phyloP scores from a whole-genome alignment of 2,329 filamentous ascomycete genomes.

The Sclerotinia subarctica region DNA sequence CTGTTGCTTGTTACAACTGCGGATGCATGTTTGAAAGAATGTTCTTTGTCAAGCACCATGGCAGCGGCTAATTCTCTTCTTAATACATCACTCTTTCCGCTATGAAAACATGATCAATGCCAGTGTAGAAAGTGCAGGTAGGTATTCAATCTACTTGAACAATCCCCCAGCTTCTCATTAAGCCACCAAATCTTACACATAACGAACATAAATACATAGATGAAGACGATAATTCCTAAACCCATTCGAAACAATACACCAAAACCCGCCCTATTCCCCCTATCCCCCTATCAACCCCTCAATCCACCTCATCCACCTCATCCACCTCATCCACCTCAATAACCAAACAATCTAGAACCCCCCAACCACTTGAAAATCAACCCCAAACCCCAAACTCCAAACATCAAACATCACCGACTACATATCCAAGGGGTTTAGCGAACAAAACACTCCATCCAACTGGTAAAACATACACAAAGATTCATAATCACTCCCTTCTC shows the following conservation, averaged over 20 bases:
- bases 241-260: neutral
- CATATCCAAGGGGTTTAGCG: neutral
- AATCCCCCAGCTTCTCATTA: too few species aligned
- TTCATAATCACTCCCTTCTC: neutral
- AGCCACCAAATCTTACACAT: too few species aligned
- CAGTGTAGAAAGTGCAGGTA: neutral
- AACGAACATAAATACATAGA: too few species aligned
- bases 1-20: too few species aligned
- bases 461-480: neutral
- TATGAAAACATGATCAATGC: neutral
- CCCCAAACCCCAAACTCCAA: neutral
- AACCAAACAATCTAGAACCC: neutral
- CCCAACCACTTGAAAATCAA: neutral
- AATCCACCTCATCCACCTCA: neutral
- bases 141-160: too few species aligned
- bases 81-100: neutral
- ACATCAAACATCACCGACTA: neutral
- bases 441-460: neutral
- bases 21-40: neutral
- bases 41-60: constrained; percentile 1
- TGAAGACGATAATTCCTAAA: too few species aligned
- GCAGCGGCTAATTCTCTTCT: neutral
- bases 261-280: neutral
- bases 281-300: neutral
- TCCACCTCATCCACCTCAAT: neutral